Evolutionary conservation across 164 flowering plant genomes (phyloP).

Genomic region (Cinnamomum micranthum): DNA sequence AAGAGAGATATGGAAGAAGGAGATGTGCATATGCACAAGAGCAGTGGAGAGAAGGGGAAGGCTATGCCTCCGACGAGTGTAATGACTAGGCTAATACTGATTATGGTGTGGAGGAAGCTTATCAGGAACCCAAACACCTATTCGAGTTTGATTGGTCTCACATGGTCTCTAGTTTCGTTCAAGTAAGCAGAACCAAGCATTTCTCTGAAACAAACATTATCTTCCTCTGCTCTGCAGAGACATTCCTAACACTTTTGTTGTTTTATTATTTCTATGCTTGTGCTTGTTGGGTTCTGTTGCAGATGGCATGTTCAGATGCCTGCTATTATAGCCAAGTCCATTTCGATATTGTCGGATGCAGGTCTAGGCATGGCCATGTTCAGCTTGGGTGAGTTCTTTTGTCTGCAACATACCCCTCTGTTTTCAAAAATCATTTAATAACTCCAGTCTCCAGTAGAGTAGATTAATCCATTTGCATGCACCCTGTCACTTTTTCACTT

Average conservation of each 20-base stretch:
- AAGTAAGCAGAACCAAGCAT: conserved; percentile 28
- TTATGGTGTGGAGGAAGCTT: conserved; percentile 96
- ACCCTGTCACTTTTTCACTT: background rate
- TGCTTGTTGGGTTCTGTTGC: conserved; percentile 10
- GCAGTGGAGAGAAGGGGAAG: conserved; percentile 20
- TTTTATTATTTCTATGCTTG: background rate
- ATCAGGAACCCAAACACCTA: conserved; percentile 93
- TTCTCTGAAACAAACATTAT: background rate
- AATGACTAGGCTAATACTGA: conserved; percentile 85
- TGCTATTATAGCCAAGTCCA: conserved; percentile 75
- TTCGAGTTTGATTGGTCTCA: conserved; percentile 82
- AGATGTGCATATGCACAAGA: background rate
- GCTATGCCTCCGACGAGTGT: conserved; percentile 91
- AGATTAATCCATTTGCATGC: background rate
- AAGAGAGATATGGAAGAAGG: conserved; percentile 20
- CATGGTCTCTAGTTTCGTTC: conserved; percentile 84
- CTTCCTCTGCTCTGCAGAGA: background rate
- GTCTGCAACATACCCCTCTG: background rate
- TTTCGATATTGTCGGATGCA: conserved; percentile 93
- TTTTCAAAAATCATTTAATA: background rate
- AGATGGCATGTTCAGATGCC: conserved; percentile 92
- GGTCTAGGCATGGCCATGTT: conserved; percentile 99
- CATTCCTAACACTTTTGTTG: background rate
- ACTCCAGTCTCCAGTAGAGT: background rate
- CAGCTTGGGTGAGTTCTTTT: conserved; percentile 62